A percentile compares a stretch with the other conserved stretches of the same genome.
phyloP scores from a whole-genome alignment of 2,329 filamentous ascomycete species.

The Emmonsiellopsis sp. region DNA sequence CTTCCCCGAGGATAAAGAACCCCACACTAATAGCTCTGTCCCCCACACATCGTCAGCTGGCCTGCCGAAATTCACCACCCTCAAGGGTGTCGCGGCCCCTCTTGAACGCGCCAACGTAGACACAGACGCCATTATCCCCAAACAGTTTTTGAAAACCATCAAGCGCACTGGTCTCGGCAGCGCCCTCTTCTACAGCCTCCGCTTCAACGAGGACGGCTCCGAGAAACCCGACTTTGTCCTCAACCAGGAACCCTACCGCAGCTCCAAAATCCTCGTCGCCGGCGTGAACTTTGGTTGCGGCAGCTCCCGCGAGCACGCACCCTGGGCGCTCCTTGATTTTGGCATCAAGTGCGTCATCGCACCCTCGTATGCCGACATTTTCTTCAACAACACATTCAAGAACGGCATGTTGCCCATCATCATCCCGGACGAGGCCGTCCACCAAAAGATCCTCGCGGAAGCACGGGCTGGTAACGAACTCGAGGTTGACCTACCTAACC shows the following conservation, averaged over 20 bases:
- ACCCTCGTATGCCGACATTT: constrained; percentile 81
- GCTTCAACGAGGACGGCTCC: constrained; percentile 63
- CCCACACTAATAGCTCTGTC: constrained; percentile 53
- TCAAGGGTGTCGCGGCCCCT: constrained; percentile 80
- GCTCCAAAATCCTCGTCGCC: constrained; percentile 79
- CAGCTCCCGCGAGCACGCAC: constrained; percentile 85
- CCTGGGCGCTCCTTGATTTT: constrained; percentile 94
- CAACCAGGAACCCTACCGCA: constrained; percentile 78
- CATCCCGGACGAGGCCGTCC: constrained; percentile 56
- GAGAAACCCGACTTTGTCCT: constrained; percentile 78
- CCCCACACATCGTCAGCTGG: constrained; percentile 45
- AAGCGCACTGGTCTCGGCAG: constrained; percentile 88
- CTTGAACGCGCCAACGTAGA: constrained; percentile 86
- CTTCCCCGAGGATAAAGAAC: constrained; percentile 51
- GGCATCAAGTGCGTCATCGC: constrained; percentile 92
- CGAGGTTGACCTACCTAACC: constrained; percentile 79
- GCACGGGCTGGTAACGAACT: constrained; percentile 72
- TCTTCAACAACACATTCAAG: constrained; percentile 99
- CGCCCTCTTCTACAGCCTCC: constrained; percentile 77
- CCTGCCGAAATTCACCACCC: constrained; percentile 71
- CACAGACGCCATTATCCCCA: constrained; percentile 98
- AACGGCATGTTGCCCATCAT: constrained; percentile 93
- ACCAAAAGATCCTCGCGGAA: constrained; percentile 65
- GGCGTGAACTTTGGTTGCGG: constrained; percentile 95
- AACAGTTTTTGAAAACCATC: constrained; percentile 98